A percentile compares a stretch with the other conserved stretches of the same genome.
Conservation (phyloP, 768 basidiomycete genomes). For the Lentinus tigrinus region DNA sequence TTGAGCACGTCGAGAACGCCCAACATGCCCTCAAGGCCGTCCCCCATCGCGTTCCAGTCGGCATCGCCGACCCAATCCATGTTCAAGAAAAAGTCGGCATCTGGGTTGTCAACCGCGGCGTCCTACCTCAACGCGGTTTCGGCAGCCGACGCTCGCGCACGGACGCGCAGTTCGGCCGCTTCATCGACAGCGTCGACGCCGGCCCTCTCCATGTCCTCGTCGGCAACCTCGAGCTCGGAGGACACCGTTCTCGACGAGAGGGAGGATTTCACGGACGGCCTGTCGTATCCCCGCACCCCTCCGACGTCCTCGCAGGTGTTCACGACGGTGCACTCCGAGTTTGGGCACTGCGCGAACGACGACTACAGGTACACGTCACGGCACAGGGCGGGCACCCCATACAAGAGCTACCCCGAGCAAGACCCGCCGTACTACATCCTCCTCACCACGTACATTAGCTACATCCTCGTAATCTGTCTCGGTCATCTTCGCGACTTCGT, state of each 20-base stretch:
- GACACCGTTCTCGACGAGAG: slow-evolving; percentile 62
- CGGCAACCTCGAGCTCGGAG: slow-evolving; percentile 65
- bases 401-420: slow-evolving; percentile 60
- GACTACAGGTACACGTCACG: slow-evolving; percentile 67
- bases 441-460: slow-evolving; percentile 89
- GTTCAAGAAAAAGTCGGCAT: slow-evolving; percentile 48
- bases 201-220: slow-evolving; percentile 72
- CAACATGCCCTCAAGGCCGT: slow-evolving; percentile 38
- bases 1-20: not conserved
- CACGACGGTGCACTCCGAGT: slow-evolving; percentile 83
- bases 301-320: slow-evolving; percentile 82
- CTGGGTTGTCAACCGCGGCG: slow-evolving; percentile 50
- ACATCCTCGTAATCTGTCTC: slow-evolving; percentile 86
- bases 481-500: slow-evolving; percentile 96
- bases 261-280: slow-evolving; percentile 41
- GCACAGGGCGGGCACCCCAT: slow-evolving; percentile 49
- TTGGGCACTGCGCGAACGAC: slow-evolving; percentile 85
- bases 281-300: slow-evolving; percentile 60
- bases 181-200: slow-evolving; percentile 68
- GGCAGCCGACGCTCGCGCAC: slow-evolving; percentile 66
- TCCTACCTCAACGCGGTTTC: slow-evolving; percentile 62
- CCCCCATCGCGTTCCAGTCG: slow-evolving; percentile 64
- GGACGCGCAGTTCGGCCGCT: slow-evolving; percentile 46
- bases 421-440: slow-evolving; percentile 94
- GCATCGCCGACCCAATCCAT: slow-evolving; percentile 52